Evolutionary conservation across 768 basidiomycete genomes (phyloP).

Genomic region (Clitopilus passeckerianus): DNA sequence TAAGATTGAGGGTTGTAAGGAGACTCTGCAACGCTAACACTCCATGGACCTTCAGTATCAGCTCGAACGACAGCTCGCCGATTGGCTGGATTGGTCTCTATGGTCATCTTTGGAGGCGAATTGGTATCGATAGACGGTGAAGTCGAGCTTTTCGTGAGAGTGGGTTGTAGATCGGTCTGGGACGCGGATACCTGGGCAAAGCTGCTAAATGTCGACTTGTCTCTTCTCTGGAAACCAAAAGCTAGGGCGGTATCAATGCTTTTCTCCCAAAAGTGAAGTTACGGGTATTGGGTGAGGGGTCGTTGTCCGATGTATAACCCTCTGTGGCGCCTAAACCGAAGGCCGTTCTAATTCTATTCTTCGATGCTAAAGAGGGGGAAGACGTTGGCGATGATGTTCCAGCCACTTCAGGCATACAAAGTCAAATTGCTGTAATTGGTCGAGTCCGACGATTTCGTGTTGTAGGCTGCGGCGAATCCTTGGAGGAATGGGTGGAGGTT

Average conservation of each 20-base stretch:
- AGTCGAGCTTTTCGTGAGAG: constrained; percentile 13
- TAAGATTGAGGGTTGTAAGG: constrained; percentile 70
- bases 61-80: constrained; percentile 54
- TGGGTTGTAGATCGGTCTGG: constrained; percentile 24
- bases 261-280: constrained; percentile 27
- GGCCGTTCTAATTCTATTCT: constrained; percentile 44
- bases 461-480: background rate
- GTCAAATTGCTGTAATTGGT: background rate
- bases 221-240: constrained; percentile 29
- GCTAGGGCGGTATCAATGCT: constrained; percentile 40
- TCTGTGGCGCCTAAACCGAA: constrained; percentile 36
- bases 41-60: constrained; percentile 80
- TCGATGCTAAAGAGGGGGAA: constrained; percentile 20
- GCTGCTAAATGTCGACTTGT: constrained; percentile 27
- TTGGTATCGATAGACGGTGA: constrained; percentile 10
- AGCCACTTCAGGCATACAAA: background rate
- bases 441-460: background rate
- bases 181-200: constrained; percentile 39
- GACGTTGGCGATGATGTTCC: background rate
- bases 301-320: constrained; percentile 26
- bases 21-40: constrained; percentile 82
- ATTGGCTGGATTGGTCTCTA: constrained; percentile 22
- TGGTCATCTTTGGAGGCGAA: constrained; percentile 17
- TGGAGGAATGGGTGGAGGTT: background rate
- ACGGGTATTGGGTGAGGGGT: constrained; percentile 20